Conservation (phyloP, 1,284 basidiomycete genomes). For the Ustilago sp. region DNA sequence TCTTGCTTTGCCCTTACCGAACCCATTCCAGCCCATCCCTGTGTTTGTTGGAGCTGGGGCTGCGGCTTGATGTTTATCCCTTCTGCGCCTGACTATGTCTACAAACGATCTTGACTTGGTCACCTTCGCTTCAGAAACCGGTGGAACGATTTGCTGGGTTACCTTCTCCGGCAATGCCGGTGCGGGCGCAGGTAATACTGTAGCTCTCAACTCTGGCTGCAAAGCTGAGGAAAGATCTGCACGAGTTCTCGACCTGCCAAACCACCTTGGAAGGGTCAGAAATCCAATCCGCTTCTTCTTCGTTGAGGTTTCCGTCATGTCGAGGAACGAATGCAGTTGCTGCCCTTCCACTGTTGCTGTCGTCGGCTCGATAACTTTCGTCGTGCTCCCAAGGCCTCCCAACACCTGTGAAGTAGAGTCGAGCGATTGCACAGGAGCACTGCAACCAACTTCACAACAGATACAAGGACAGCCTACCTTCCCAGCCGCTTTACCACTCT, state of each 20-base stretch:
- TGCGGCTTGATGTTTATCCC: constrained; percentile 17
- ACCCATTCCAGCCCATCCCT: no score
- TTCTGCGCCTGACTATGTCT: constrained; percentile 16
- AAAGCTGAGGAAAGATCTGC: background rate
- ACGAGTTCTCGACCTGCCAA: background rate
- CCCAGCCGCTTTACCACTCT: background rate
- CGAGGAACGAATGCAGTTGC: constrained; percentile 15
- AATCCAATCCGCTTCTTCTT: constrained; percentile 15
- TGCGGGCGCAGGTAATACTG: constrained; percentile 4
- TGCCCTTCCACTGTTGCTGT: background rate
- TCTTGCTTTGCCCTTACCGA: background rate
- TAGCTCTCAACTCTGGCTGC: background rate
- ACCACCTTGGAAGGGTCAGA: constrained; percentile 1
- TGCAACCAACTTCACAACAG: constrained; percentile 35
- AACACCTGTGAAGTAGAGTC: background rate
- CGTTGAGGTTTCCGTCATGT: constrained; percentile 21
- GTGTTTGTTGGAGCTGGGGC: background rate
- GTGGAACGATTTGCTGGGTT: background rate
- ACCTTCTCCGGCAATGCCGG: background rate
- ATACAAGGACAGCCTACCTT: constrained; percentile 34
- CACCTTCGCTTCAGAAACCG: background rate
- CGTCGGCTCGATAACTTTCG: background rate
- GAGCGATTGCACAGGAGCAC: constrained; percentile 10
- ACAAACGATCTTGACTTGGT: constrained; percentile 16
- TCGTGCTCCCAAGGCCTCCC: background rate